Evolutionary conservation across 345 rosid species (phyloP).

Genomic region (Hirschfeldia incana): DNA sequence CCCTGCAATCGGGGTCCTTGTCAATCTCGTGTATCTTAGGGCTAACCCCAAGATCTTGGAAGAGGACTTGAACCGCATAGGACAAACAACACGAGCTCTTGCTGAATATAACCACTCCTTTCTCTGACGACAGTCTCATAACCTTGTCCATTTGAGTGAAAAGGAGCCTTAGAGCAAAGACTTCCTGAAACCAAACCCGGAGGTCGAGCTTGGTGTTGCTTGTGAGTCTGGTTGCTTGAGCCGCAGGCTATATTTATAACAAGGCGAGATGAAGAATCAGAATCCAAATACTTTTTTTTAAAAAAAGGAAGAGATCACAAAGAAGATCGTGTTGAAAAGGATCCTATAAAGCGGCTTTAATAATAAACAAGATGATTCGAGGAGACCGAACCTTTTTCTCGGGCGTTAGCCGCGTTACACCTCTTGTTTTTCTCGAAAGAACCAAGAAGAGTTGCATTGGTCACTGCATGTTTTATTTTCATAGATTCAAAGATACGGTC

Average conservation of each 20-base stretch:
- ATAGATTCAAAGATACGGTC: not conserved
- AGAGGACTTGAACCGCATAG: slow-evolving; percentile 66
- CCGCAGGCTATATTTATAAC: not conserved
- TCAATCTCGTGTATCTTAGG: slow-evolving; percentile 67
- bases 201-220: not conserved
- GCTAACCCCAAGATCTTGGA: slow-evolving; percentile 66
- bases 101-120: slow-evolving; percentile 74
- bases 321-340: not conserved
- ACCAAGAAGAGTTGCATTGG: not conserved
- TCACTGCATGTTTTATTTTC: not conserved
- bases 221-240: not conserved
- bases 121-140: slow-evolving; percentile 55
- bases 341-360: not conserved
- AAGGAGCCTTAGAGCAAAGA: not conserved
- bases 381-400: not conserved
- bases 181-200: not conserved
- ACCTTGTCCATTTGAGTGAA: slow-evolving; percentile 39
- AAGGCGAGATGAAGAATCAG: not conserved
- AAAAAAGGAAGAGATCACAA: not conserved
- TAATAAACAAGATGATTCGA: not conserved
- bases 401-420: not conserved
- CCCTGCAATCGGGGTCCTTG: slow-evolving; percentile 68
- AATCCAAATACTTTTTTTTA: not conserved
- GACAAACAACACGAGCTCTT: slow-evolving; percentile 81
- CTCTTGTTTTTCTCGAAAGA: not conserved